These are phyloP conservation scores for Tetracladium maxilliforme DNA, from an alignment of 2,329 filamentous ascomycete species.

Conservation along the genomic window DNA sequence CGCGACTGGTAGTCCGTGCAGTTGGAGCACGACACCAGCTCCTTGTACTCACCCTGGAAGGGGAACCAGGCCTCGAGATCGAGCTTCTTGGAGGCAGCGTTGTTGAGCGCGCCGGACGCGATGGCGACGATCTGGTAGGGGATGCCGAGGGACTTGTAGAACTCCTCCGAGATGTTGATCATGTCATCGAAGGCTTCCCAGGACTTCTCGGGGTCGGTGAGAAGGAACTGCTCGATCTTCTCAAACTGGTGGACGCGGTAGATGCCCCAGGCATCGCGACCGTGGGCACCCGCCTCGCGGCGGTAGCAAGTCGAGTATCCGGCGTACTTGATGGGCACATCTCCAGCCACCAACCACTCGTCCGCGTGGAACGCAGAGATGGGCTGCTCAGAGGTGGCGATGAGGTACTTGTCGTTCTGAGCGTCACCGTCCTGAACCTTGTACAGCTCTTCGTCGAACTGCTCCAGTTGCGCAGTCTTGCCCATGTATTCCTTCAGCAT, in stretches of 20 bases:
- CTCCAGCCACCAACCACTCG: conserved; percentile 76
- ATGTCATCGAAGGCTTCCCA: conserved; percentile 92
- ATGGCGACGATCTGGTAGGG: conserved; percentile 90
- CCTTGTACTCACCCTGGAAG: conserved; percentile 95
- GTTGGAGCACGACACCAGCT: conserved; percentile 94
- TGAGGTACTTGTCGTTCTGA: conserved; percentile 69
- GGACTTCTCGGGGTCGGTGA: conserved; percentile 75
- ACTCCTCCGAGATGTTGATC: conserved; percentile 83
- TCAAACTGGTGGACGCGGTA: conserved; percentile 98
- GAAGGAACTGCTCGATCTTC: conserved; percentile 73
- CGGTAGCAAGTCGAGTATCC: conserved; percentile 93
- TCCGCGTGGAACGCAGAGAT: conserved; percentile 85
- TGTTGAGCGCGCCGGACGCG: conserved; percentile 91
- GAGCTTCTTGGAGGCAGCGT: conserved; percentile 79
- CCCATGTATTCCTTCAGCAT: conserved; percentile 95
- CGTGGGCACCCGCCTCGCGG: conserved; percentile 84
- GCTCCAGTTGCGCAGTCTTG: conserved; percentile 91
- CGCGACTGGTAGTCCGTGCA: conserved; percentile 96
- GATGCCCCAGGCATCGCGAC: conserved; percentile 92
- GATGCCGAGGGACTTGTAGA: conserved; percentile 79
- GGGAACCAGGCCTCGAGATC: conserved; percentile 96
- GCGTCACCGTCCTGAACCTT: conserved; percentile 85
- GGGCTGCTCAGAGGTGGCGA: conserved; percentile 84
- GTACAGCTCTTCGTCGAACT: conserved; percentile 97
- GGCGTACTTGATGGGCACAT: conserved; percentile 83